These are phyloP conservation scores for Ailanthus altissimus DNA, from an alignment of 345 rosid species.

Conservation along the genomic window DNA sequence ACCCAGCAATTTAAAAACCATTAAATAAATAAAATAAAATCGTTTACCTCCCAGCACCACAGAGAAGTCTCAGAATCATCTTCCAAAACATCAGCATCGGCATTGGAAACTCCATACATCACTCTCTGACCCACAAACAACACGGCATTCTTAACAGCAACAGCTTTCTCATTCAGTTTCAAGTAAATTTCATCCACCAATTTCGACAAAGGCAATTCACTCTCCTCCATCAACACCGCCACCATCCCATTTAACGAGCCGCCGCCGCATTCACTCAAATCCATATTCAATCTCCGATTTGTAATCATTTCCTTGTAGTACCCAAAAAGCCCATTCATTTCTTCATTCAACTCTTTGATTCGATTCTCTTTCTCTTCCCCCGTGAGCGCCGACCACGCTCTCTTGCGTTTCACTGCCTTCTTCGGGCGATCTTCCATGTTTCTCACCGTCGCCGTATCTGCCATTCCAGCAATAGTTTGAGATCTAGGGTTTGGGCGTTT, in stretches of 20 bases:
- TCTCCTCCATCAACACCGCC: conserved; percentile 77
- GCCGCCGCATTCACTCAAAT: conserved; percentile 30
- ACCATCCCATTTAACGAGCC: conserved; percentile 50
- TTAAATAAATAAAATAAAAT: background rate
- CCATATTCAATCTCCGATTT: conserved; percentile 34
- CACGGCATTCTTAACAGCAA: conserved; percentile 61
- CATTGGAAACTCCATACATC: conserved; percentile 64
- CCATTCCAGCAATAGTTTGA: conserved; percentile 26
- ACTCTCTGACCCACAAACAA: conserved; percentile 77
- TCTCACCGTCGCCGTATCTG: conserved; percentile 5
- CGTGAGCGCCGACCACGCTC: conserved; percentile 27
- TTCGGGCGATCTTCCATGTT: conserved; percentile 32
- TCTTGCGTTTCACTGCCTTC: conserved; percentile 64
- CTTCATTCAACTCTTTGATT: conserved; percentile 43
- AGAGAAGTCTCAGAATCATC: conserved; percentile 62
- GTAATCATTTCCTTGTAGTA: conserved; percentile 49
- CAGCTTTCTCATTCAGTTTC: conserved; percentile 40
- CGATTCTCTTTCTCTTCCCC: conserved; percentile 45
- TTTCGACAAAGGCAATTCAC: conserved; percentile 54
- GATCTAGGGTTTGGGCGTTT: conserved; percentile 20
- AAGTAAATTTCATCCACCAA: conserved; percentile 55
- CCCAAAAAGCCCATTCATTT: conserved; percentile 53
- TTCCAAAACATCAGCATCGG: conserved; percentile 84
- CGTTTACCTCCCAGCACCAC: conserved; percentile 96
- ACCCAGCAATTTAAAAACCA: background rate